Percentiles rank a stretch among this genome's conserved stretches.
Evolutionary conservation across 1,139 yeast genomes (phyloP).

Genomic region (Pichia sp.): DNA sequence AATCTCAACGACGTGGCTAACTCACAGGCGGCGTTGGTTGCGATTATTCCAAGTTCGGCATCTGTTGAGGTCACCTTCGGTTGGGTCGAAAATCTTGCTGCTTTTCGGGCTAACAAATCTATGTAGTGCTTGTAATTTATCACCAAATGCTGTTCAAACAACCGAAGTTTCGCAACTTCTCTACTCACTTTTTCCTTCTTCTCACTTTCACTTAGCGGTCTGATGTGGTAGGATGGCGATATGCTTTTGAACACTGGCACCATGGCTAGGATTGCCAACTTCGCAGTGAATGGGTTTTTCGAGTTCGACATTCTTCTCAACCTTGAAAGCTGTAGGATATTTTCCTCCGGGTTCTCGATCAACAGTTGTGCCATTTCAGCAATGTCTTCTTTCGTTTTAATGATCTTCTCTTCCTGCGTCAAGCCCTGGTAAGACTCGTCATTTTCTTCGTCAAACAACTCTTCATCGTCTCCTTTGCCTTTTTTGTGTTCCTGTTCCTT

Average conservation of each 20-base stretch:
- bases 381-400: constrained; percentile 71
- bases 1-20: constrained; percentile 63
- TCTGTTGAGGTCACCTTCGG: constrained; percentile 38
- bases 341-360: constrained; percentile 88
- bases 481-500: constrained; percentile 16
- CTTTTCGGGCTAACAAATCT: constrained; percentile 44
- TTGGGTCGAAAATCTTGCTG: constrained; percentile 41
- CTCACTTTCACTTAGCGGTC: constrained; percentile 78
- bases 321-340: constrained; percentile 61
- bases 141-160: constrained; percentile 75
- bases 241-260: constrained; percentile 81
- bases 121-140: constrained; percentile 67
- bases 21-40: constrained; percentile 78
- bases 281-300: constrained; percentile 62
- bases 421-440: constrained; percentile 46
- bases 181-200: constrained; percentile 75
- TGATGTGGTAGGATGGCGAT: constrained; percentile 82
- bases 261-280: constrained; percentile 70
- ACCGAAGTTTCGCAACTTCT: constrained; percentile 72
- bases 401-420: constrained; percentile 55
- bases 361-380: constrained; percentile 76
- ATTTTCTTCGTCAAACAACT: constrained; percentile 30
- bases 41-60: constrained; percentile 50
- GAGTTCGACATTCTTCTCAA: constrained; percentile 70
- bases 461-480: constrained; percentile 25